Evolutionary conservation across 177 flowering plant genomes (phyloP).

Genomic region (Vitis hybrid): DNA sequence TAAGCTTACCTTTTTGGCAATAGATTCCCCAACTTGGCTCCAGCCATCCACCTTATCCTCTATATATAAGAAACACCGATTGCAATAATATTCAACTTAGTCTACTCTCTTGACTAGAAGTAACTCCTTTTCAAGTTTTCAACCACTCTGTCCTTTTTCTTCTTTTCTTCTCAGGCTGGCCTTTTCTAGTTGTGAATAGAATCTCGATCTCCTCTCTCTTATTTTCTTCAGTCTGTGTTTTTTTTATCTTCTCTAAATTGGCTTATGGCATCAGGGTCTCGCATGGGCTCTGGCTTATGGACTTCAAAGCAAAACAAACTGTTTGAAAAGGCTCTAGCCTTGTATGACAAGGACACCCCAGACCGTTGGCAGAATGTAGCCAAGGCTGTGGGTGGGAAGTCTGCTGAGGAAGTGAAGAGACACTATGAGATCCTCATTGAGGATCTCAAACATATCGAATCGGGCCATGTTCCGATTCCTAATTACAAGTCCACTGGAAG

Average conservation of each 20-base stretch:
- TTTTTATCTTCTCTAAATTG: neutral
- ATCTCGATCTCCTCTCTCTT: no score
- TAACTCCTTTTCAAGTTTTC: neutral
- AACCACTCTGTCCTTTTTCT: neutral
- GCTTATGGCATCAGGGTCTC: conserved; percentile 41
- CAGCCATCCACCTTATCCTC: conserved; percentile 8
- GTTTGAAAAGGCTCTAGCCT: conserved; percentile 55
- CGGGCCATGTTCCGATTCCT: conserved; percentile 48
- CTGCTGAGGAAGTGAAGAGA: conserved; percentile 52
- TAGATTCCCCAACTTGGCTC: conserved; percentile 30
- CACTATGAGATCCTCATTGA: conserved; percentile 52
- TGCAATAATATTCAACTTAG: conserved; percentile 2
- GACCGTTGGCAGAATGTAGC: conserved; percentile 67
- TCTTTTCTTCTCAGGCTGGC: neutral
- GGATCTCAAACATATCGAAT: conserved; percentile 45
- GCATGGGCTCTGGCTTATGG: conserved; percentile 31
- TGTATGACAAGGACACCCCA: conserved; percentile 57
- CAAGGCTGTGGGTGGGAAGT: conserved; percentile 53
- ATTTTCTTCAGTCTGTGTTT: neutral
- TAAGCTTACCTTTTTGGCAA: conserved; percentile 14
- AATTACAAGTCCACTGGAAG: conserved; percentile 21
- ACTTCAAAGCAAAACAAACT: conserved; percentile 50
- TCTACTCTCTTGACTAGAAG: neutral
- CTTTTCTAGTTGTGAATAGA: no score
- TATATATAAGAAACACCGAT: conserved; percentile 16